Conservation (phyloP, 345 rosid species). For the Kernera saxatilis region DNA sequence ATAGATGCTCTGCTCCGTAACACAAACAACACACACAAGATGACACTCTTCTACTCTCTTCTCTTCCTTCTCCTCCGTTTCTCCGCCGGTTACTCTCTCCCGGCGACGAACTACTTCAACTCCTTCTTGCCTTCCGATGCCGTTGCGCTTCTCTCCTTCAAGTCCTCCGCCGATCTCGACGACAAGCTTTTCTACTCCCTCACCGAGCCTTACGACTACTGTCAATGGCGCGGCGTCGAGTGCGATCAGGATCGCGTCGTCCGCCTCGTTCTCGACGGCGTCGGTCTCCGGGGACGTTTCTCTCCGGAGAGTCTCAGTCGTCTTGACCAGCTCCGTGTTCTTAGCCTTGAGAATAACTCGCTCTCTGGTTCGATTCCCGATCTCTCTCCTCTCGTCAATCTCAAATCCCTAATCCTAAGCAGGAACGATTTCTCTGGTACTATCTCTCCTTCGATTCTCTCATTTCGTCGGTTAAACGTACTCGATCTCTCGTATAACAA, state of each 20-base stretch:
- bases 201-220: constrained; percentile 82
- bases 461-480: constrained; percentile 43
- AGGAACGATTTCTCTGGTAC: constrained; percentile 56
- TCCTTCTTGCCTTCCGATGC: constrained; percentile 60
- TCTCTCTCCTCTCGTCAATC: constrained; percentile 54
- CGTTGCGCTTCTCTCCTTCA: constrained; percentile 73
- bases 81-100: constrained; percentile 25
- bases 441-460: constrained; percentile 46
- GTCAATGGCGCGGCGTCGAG: constrained; percentile 87
- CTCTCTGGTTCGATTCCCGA: constrained; percentile 81
- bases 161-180: constrained; percentile 73
- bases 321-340: constrained; percentile 89
- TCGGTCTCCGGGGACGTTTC: constrained; percentile 55
- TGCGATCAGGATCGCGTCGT: constrained; percentile 80
- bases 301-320: constrained; percentile 54
- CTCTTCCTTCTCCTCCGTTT: constrained; percentile 17
- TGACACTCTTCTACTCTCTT: constrained; percentile 23
- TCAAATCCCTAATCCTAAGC: constrained; percentile 50
- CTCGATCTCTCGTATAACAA: constrained; percentile 63
- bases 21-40: constrained; percentile 18
- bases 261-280: constrained; percentile 43
- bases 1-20: constrained; percentile 28
- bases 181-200: constrained; percentile 62
- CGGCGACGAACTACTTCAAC: constrained; percentile 31
- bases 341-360: constrained; percentile 70